Evolutionary conservation across 83 land plant genomes (phyloP).

Genomic region (Thuja plicata): DNA sequence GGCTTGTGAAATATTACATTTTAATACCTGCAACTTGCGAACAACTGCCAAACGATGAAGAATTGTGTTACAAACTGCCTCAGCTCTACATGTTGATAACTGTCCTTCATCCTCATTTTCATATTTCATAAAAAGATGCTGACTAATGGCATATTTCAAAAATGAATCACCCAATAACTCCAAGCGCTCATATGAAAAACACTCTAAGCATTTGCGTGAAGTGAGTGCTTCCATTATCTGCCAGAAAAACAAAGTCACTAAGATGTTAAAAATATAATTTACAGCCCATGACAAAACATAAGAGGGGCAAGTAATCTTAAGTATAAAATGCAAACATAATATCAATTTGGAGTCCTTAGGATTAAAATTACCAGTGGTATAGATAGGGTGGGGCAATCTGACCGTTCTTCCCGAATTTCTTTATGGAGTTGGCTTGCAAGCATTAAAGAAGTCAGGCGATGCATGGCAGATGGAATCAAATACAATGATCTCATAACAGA

Average conservation of each 20-base stretch:
- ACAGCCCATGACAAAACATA: background rate
- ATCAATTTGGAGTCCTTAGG: background rate
- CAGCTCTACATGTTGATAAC: slow-evolving; percentile 53
- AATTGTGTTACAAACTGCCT: slow-evolving; percentile 67
- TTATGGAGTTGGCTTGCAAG: slow-evolving; percentile 76
- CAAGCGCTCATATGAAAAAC: slow-evolving; percentile 79
- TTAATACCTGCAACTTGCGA: slow-evolving; percentile 52
- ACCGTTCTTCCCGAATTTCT: slow-evolving; percentile 35
- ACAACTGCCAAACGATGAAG: slow-evolving; percentile 76
- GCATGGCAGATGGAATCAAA: slow-evolving; percentile 60
- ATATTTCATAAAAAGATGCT: slow-evolving; percentile 18
- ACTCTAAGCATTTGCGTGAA: slow-evolving; percentile 73
- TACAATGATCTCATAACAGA: no score
- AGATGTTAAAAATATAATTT: background rate
- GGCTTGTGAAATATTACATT: background rate
- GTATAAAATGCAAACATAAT: background rate
- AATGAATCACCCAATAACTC: slow-evolving; percentile 96
- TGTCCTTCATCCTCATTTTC: slow-evolving; percentile 84
- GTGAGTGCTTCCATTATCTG: slow-evolving; percentile 94
- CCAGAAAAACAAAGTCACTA: background rate
- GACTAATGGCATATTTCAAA: slow-evolving; percentile 84
- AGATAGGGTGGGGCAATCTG: slow-evolving; percentile 34
- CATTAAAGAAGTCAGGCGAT: slow-evolving; percentile 69
- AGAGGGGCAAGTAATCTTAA: background rate
- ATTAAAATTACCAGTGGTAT: slow-evolving; percentile 44